Evolutionary conservation across 768 basidiomycete genomes (phyloP), one percentile per base, ranked within the genome.

Genomic region (Hemileccinum rubropunctum): DNA sequence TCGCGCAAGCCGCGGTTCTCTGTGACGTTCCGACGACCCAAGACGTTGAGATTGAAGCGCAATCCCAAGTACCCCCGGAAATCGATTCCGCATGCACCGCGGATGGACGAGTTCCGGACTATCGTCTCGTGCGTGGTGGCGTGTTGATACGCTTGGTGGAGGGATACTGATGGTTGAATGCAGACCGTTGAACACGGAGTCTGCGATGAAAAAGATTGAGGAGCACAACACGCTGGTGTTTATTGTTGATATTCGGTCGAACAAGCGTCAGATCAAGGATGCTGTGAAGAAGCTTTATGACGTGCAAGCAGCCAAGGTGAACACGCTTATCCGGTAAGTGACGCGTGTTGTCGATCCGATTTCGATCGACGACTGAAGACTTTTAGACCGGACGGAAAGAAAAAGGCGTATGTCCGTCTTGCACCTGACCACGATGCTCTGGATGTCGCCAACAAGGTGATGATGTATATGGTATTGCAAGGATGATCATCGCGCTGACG

Each of bases 121-220:
- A 91, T 98, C 65, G 83, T 92, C 48, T 88, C 86, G 88, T 89
- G 72, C 69, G 87, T 79, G 60, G 38, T 57, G 57, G 5, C 6
- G 6, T 36, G 40, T 20, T 27, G 26, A 20, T 42, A 20, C 30
- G n/a, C n/a, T n/a, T 14, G 49, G 5, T 11, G 30, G 20, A 14
- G 17, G n/a, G n/a, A 36, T 47, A 47, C 42, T 56, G 42, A 44
- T 43, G 37, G 17, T 18, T 14, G 37, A 13, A 13, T 20, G 45
- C 49, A 90, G 87, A 45, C 91, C 91, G 15, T 70, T 93, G 71
- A 95, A 93, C 84, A 95, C 93, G 14, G 95, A 98, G 73, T 87
- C 84, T 12, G 95, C 95, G 55, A 98, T 98, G 95, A 95, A 98
- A 83, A 97, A 99, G 83, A 99, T 99, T 51, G 95, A 99, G 80